phyloP scores from a whole-genome alignment of 1,284 basidiomycete species.

The Erythrobasidium hasegawianum region DNA sequence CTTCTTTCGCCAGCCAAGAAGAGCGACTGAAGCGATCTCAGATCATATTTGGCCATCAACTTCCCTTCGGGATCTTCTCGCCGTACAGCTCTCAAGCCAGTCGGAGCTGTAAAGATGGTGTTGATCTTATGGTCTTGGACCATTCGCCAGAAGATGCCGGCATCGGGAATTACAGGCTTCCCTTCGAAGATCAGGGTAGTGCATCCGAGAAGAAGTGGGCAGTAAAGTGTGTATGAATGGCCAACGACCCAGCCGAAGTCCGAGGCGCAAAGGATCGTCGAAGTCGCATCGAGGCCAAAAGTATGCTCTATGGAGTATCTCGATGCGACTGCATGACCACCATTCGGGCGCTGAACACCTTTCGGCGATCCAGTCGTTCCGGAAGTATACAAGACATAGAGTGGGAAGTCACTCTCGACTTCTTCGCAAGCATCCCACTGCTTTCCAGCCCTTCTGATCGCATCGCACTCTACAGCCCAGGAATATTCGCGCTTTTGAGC shows the following conservation, averaged over 20 bases:
- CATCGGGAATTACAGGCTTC: slow-evolving; percentile 46
- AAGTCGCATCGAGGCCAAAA: slow-evolving; percentile 42
- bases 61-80: slow-evolving; percentile 43
- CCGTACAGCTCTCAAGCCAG: slow-evolving; percentile 45
- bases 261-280: slow-evolving; percentile 41
- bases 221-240: slow-evolving; percentile 45
- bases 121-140: slow-evolving; percentile 19
- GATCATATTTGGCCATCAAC: slow-evolving; percentile 43
- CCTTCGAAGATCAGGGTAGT: slow-evolving; percentile 47
- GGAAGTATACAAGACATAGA: slow-evolving; percentile 44
- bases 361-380: slow-evolving; percentile 46
- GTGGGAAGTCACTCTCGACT: slow-evolving; percentile 39
- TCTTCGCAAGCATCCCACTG: slow-evolving; percentile 42
- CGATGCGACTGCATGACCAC: slow-evolving; percentile 44
- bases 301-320: slow-evolving; percentile 45
- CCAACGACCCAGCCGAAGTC: slow-evolving; percentile 44
- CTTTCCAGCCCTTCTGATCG: slow-evolving; percentile 33
- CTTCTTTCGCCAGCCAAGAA: slow-evolving; percentile 46
- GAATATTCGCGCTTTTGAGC: slow-evolving; percentile 39
- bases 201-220: slow-evolving; percentile 44
- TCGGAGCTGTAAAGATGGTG: slow-evolving; percentile 38
- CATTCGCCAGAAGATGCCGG: slow-evolving; percentile 46
- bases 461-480: slow-evolving; percentile 42
- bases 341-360: slow-evolving; percentile 44
- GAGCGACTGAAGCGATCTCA: slow-evolving; percentile 43